These are phyloP conservation scores for Saitoella complicata DNA, from an alignment of 805 yeast genomes.

Conservation along the genomic window DNA sequence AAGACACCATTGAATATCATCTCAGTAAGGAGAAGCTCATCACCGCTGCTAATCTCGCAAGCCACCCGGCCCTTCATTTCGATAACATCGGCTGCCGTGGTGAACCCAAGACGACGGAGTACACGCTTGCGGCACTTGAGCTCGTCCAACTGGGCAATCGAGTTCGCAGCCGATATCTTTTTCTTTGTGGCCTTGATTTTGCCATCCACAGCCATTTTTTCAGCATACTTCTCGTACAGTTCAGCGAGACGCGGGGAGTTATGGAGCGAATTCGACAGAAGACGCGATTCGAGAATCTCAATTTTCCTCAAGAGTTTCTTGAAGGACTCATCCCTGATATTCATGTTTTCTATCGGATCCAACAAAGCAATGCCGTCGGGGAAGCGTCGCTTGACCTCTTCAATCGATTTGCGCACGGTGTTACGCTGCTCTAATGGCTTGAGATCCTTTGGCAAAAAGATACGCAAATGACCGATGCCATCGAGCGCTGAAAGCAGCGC, in stretches of 20 bases:
- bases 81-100: conserved; percentile 72
- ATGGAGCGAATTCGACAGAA: conserved; percentile 50
- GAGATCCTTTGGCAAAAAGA: conserved; percentile 63
- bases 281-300: conserved; percentile 63
- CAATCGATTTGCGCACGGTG: conserved; percentile 50
- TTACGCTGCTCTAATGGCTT: conserved; percentile 29
- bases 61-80: conserved; percentile 96
- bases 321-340: conserved; percentile 69
- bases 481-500: conserved; percentile 65
- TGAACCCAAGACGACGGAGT: conserved; percentile 77
- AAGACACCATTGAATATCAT: conserved; percentile 90
- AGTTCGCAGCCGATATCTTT: conserved; percentile 66
- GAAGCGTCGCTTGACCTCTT: conserved; percentile 66
- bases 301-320: conserved; percentile 43
- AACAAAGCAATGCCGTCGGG: conserved; percentile 83
- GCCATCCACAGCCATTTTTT: conserved; percentile 44
- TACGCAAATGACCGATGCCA: conserved; percentile 62
- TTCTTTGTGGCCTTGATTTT: conserved; percentile 44
- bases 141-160: conserved; percentile 88
- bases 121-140: conserved; percentile 86
- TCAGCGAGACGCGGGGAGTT: conserved; percentile 35
- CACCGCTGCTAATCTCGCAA: conserved; percentile 52
- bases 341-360: conserved; percentile 87
- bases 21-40: conserved; percentile 72
- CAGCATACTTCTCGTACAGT: conserved; percentile 46